phyloP scores from a whole-genome alignment of 306 rosid species.

The Prunus fruticosa region DNA sequence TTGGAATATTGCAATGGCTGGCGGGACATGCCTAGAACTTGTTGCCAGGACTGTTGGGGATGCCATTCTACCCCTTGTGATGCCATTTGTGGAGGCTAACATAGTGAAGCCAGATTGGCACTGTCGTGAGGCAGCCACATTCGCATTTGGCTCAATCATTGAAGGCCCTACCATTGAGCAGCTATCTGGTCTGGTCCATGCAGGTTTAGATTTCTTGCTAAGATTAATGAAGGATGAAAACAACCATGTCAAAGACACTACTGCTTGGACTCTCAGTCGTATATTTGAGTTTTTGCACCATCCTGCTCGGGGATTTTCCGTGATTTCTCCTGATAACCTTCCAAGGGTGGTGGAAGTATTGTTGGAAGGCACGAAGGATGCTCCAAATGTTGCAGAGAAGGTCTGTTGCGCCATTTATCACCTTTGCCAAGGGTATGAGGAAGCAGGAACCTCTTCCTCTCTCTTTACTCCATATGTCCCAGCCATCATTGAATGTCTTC shows the following conservation, averaged over 20 bases:
- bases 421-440: constrained; percentile 36
- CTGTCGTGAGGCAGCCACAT: constrained; percentile 39
- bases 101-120: constrained; percentile 36
- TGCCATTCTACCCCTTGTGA: constrained; percentile 34
- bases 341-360: constrained; percentile 26
- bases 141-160: constrained; percentile 36
- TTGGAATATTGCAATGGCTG: constrained; percentile 42
- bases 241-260: constrained; percentile 37
- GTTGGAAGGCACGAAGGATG: constrained; percentile 33
- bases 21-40: constrained; percentile 38
- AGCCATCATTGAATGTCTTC: constrained; percentile 19
- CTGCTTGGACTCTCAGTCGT: constrained; percentile 42
- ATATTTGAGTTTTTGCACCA: constrained; percentile 35
- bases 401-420: constrained; percentile 38
- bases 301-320: constrained; percentile 31
- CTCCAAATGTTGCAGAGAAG: constrained; percentile 36
- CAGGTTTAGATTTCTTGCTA: constrained; percentile 31
- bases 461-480: constrained; percentile 32
- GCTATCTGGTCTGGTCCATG: constrained; percentile 24
- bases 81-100: constrained; percentile 40
- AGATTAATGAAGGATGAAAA: constrained; percentile 31
- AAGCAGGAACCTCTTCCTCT: constrained; percentile 27
- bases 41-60: constrained; percentile 36
- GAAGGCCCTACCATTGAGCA: constrained; percentile 34
- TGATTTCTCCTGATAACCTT: constrained; percentile 28